phyloP scores from a whole-genome alignment of 1,139 yeast genomes.

The Saccharomyces hybrid region DNA sequence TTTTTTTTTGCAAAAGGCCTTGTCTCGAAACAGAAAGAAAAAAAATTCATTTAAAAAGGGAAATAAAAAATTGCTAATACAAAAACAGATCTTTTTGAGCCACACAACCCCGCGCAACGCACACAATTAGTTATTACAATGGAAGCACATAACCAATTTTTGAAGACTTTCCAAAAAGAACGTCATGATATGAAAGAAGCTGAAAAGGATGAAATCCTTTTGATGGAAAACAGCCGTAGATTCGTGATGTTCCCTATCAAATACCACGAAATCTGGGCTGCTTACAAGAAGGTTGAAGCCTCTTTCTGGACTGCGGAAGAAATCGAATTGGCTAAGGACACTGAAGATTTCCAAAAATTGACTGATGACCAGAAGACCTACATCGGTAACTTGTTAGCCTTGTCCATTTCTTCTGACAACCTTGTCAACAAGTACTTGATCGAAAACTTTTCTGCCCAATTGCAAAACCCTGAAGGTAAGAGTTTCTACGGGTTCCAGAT shows the following conservation, averaged over 20 bases:
- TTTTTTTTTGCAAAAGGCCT: background rate
- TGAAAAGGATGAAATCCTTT: slow-evolving; percentile 86
- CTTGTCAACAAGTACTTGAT: slow-evolving; percentile 95
- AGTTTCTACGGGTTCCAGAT: slow-evolving; percentile 98
- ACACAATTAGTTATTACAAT: background rate
- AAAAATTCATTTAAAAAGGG: background rate
- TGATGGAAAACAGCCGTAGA: slow-evolving; percentile 78
- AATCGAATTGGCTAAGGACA: slow-evolving; percentile 89
- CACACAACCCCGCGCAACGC: background rate
- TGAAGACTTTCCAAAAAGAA: slow-evolving; percentile 29
- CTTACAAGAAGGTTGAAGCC: slow-evolving; percentile 98
- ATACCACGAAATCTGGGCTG: slow-evolving; percentile 98
- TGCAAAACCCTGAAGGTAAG: slow-evolving; percentile 95
- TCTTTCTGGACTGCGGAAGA: slow-evolving; percentile 99
- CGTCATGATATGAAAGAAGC: slow-evolving; percentile 64
- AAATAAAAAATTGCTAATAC: background rate
- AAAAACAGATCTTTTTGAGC: background rate
- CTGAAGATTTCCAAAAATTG: slow-evolving; percentile 81
- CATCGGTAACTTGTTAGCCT: slow-evolving; percentile 88
- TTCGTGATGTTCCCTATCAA: slow-evolving; percentile 95
- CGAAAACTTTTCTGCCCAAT: slow-evolving; percentile 95
- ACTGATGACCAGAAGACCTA: slow-evolving; percentile 87
- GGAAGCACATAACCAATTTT: slow-evolving; percentile 2
- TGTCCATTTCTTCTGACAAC: slow-evolving; percentile 97
- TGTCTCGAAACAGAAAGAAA: background rate